Base-by-base conservation (phyloP, 192 early-diverging fungal genomes). In the Coemansia sp. region DNA sequence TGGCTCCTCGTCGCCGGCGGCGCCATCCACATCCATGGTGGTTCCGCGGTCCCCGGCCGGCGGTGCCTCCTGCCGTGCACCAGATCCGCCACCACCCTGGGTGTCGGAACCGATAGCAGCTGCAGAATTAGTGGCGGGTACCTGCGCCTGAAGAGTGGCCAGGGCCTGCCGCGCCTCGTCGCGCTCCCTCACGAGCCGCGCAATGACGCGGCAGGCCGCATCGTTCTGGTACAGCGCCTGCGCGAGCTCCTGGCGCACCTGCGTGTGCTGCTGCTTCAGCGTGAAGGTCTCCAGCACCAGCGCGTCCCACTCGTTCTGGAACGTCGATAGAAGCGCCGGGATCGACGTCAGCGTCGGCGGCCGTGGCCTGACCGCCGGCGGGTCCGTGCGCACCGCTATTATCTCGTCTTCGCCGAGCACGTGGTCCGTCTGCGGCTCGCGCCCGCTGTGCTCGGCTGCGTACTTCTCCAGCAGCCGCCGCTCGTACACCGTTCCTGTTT, bases 261-360 rank as follows among this genome's bases (percentile, higher is more conserved):
- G 88, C 73, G 93, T 88, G 77, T 96, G 92, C 76, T 98, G 93
- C 78, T 93, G 90, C 76, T 94, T 95, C 63, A 99, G 86, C 42
- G 88, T 89, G 74, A 91, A 94, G 3, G 95, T 93, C 84, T 99
- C 97, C 25, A 99, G 85, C 85, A 98, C 94, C 14, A 94, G 79
- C n/a, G 93, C 85, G 68, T 99, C 97, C 92, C 93, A 99, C 74
- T 99, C 97, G 74, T 94, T 94, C 71, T 99, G 97, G 43, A 99
- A 88, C 2, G 90, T 85, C 10, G 88, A 83, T 14, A 99, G 86
- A 19, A 97, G 84, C 32, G 93, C 88, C 12, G 97, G 97, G 42
- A 99, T 88, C 17, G 96, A 98, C 39, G 93, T 96, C 68, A 92
- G 80, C 10, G 91, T 88, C 22, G 97, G 95, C 41, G 93, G 93